Percentiles rank a stretch among this genome's conserved stretches.
Evolutionary conservation across 2,329 filamentous ascomycete genomes (phyloP).

Genomic region (Penicillium sclerotigenum): DNA sequence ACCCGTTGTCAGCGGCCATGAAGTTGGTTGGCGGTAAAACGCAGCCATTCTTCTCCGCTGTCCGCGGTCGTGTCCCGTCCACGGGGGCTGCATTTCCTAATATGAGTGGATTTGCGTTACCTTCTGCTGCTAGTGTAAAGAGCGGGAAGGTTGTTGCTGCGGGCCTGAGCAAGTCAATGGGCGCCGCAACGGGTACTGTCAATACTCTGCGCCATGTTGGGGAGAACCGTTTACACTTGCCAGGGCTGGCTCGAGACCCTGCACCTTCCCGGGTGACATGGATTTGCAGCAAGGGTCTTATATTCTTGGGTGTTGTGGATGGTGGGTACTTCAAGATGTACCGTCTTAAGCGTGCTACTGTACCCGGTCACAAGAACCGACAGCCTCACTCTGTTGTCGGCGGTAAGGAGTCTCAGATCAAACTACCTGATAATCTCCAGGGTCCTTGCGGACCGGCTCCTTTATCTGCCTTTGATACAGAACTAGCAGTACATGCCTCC

Average conservation of each 20-base stretch:
- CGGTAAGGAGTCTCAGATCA: slow-evolving; percentile 64
- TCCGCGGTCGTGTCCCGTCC: slow-evolving; percentile 54
- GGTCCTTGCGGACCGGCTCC: slow-evolving; percentile 56
- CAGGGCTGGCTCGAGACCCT: slow-evolving; percentile 39
- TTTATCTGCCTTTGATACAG: slow-evolving; percentile 54
- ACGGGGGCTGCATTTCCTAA: slow-evolving; percentile 44
- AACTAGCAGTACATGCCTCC: slow-evolving; percentile 33
- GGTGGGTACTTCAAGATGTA: slow-evolving; percentile 47
- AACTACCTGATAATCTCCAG: slow-evolving; percentile 61
- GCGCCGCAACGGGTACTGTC: slow-evolving; percentile 48
- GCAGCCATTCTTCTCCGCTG: slow-evolving; percentile 64
- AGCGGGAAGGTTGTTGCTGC: slow-evolving; percentile 49
- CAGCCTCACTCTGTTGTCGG: slow-evolving; percentile 54
- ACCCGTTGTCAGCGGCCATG: slow-evolving; percentile 66
- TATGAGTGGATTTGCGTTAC: slow-evolving; percentile 44
- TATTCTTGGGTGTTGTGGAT: slow-evolving; percentile 46
- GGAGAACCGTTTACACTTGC: slow-evolving; percentile 49
- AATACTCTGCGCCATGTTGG: slow-evolving; percentile 48
- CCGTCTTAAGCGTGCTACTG: slow-evolving; percentile 37
- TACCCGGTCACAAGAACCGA: slow-evolving; percentile 54
- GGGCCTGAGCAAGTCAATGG: slow-evolving; percentile 50
- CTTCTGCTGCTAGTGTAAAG: slow-evolving; percentile 47
- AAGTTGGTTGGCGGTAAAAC: slow-evolving; percentile 62
- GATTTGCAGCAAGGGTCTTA: slow-evolving; percentile 43
- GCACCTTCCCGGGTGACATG: slow-evolving; percentile 46